A percentile compares a stretch with the other conserved stretches of the same genome.
These are phyloP conservation scores for Kuraishia ogatae DNA, from an alignment of 805 yeast genomes.

Conservation along the genomic window DNA sequence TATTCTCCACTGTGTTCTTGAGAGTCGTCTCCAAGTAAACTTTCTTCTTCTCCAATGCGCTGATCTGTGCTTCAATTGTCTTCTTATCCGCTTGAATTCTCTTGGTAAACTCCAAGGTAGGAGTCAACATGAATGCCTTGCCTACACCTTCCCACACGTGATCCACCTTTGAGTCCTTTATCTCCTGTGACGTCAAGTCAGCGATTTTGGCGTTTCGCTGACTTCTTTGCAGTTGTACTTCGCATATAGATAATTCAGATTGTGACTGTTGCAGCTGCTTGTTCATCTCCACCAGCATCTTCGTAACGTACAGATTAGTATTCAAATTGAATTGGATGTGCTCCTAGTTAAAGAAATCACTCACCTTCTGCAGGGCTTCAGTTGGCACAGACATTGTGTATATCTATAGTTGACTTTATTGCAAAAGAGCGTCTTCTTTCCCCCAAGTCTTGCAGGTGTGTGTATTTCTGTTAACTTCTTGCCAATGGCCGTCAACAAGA, in stretches of 20 bases:
- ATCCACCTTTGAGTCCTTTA: conserved; percentile 34
- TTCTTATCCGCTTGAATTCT: conserved; percentile 43
- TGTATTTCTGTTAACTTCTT: too few species aligned
- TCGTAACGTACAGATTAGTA: not conserved
- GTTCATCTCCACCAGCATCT: conserved; percentile 59
- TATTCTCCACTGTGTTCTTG: conserved; percentile 59
- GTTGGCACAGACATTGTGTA: conserved; percentile 31
- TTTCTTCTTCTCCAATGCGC: conserved; percentile 58
- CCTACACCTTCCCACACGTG: conserved; percentile 84
- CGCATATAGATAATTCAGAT: conserved; percentile 49
- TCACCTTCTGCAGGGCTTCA: conserved; percentile 32
- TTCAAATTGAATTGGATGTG: too few species aligned
- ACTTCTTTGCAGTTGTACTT: conserved; percentile 39
- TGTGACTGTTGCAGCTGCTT: conserved; percentile 50
- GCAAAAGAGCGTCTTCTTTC: too few species aligned
- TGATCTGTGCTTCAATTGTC: conserved; percentile 48
- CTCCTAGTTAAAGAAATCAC: conserved; percentile 2
- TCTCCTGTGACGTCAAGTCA: conserved; percentile 47
- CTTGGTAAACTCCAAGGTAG: conserved; percentile 34
- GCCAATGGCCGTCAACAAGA: too few species aligned
- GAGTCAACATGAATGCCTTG: conserved; percentile 51
- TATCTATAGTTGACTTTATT: too few species aligned
- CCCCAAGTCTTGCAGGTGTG: too few species aligned
- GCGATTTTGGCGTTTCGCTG: conserved; percentile 43
- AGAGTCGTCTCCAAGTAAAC: conserved; percentile 68